A percentile compares a stretch with the other conserved stretches of the same genome.
Conservation (phyloP, 768 basidiomycete species). For the Hydnomerulius pinastri region DNA sequence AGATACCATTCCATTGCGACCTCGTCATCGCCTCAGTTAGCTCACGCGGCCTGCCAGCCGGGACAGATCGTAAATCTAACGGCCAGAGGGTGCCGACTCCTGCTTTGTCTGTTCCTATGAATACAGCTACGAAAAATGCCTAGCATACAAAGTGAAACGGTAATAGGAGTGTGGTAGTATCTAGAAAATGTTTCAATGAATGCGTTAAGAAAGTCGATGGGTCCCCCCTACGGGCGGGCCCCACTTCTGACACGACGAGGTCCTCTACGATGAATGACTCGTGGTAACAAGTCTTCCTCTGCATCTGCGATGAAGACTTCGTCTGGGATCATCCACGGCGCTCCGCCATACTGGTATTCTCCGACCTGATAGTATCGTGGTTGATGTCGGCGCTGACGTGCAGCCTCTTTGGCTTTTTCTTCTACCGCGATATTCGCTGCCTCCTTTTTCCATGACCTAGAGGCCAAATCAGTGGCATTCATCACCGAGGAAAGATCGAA, state of each 20-base stretch:
- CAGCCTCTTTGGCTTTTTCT: slow-evolving; percentile 17
- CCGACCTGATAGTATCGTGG: slow-evolving; percentile 11
- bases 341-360: slow-evolving; percentile 7
- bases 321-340: slow-evolving; percentile 4
- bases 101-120: too few relatives aligned
- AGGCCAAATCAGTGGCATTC: background rate
- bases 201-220: too few relatives aligned
- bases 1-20: too few relatives aligned
- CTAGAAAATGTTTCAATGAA: too few relatives aligned
- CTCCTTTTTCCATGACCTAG: slow-evolving; percentile 32
- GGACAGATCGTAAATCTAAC: too few relatives aligned
- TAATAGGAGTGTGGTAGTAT: background rate
- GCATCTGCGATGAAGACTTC: slow-evolving; percentile 9
- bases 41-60: too few relatives aligned
- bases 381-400: slow-evolving; percentile 13
- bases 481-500: background rate
- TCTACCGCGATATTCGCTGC: slow-evolving; percentile 12
- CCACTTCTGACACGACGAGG: slow-evolving; percentile 17
- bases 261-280: slow-evolving; percentile 13
- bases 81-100: too few relatives aligned
- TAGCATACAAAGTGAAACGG: background rate
- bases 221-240: too few relatives aligned
- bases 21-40: background rate
- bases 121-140: background rate
- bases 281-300: background rate